Base-by-base conservation (phyloP, 2,329 filamentous ascomycete species). In the Fusarium temperatum region DNA sequence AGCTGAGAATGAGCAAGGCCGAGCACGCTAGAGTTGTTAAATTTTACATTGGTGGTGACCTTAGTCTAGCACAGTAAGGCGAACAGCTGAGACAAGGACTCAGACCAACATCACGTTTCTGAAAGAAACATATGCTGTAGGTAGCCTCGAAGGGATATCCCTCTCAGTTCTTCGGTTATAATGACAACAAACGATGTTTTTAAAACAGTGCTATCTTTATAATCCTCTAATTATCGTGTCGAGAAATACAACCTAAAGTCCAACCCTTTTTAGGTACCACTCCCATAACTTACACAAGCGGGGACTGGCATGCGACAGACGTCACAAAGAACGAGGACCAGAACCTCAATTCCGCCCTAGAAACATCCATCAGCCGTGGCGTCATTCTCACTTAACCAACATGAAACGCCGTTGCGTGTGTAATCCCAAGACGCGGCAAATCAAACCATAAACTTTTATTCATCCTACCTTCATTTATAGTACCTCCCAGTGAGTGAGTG, bases 1-100 rank as follows among this genome's bases (percentile, higher is more conserved):
- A 73, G 77, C 78, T 79, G 75, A 54, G 54, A 47, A 38, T 32
- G 74, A 75, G 70, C 66, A 68, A 62, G 68, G 62, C 55, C 55
- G 55, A 58, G 30, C 13, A 35, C 44, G 58, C 44, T 65, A 68
- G 41, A 51, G 66, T 66, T 73, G 63, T 66, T 70, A 70, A 73
- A 73, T 72, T 61, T 65, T 48, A n/a, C n/a, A 20, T 58, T 39
- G 48, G 30, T 30, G 38, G 30, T 38, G 18, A 39, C 24, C 24
- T 22, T 38, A 22, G 35, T 38, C 14, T 55, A 63, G 74, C 47
- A 62, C 60, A 62, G 36, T 39, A 76, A 66, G 71, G 63, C 66
- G 72, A 76, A 62, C 72, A 70, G 62, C 74, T 73, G 74, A 75
- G 67, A 45, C 66, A 24, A 24, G 55, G 41, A 55, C 47, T 62